phyloP scores from a whole-genome alignment of 2,329 filamentous ascomycete genomes.

The Fusarium sp. region DNA sequence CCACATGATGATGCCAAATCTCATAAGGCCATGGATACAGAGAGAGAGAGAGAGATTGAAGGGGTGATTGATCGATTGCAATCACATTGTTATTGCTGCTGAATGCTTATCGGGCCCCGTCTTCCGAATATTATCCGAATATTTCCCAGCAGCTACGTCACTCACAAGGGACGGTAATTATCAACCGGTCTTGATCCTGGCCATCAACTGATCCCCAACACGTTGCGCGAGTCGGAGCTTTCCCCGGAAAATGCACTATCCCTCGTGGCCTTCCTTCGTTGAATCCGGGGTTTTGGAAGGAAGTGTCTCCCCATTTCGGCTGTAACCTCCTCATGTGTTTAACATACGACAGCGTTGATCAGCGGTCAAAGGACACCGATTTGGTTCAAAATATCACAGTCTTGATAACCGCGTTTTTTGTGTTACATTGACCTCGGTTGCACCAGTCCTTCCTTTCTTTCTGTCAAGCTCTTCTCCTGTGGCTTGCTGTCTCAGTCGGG shows the following conservation, averaged over 20 bases:
- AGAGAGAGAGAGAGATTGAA: not conserved
- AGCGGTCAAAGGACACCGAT: no score
- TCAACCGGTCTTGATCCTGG: slow-evolving; percentile 1
- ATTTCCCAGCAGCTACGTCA: not conserved
- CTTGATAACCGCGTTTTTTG: no score
- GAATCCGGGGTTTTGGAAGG: not conserved
- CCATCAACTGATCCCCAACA: slow-evolving; percentile 7
- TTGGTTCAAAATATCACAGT: no score
- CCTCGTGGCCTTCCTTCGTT: no score
- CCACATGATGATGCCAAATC: slow-evolving; percentile 12
- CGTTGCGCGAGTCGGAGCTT: not conserved
- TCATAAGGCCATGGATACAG: not conserved
- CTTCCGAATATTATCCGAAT: slow-evolving; percentile 5
- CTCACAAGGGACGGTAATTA: not conserved
- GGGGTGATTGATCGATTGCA: not conserved
- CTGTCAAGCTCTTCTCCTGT: no score
- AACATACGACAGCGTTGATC: no score
- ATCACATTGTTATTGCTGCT: no score
- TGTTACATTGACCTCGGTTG: no score
- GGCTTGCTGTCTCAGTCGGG: no score
- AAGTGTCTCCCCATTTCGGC: not conserved
- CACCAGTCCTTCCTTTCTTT: no score
- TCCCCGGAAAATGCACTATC: not conserved
- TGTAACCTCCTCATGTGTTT: no score
- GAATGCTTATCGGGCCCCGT: no score